phyloP scores from a whole-genome alignment of 1,139 yeast species.

The Blastobotrys serpentis region DNA sequence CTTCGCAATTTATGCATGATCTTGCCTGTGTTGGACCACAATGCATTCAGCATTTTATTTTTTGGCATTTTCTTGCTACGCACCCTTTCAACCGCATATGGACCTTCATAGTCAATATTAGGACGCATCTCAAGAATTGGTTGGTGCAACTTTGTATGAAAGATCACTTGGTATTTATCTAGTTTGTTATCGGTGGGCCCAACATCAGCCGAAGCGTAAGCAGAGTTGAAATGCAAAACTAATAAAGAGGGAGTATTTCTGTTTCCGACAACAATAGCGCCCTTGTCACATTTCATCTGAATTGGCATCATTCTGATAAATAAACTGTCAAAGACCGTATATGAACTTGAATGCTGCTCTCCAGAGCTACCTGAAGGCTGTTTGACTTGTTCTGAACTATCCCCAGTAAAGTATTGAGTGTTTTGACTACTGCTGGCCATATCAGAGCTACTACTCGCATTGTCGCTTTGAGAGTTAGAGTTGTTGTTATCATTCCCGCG shows the following conservation, averaged over 20 bases:
- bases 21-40: not conserved
- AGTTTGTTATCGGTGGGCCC: constrained; percentile 47
- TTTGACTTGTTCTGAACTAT: not conserved
- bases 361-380: not conserved
- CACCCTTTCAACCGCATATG: constrained; percentile 13
- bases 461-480: not conserved
- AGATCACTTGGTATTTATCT: constrained; percentile 55
- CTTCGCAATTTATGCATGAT: not conserved
- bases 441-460: not conserved
- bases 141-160: constrained; percentile 47
- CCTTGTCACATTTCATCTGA: constrained; percentile 56
- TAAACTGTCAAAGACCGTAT: constrained; percentile 26
- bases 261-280: constrained; percentile 79
- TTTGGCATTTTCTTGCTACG: not conserved
- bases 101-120: constrained; percentile 55
- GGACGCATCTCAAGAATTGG: constrained; percentile 64
- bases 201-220: constrained; percentile 62
- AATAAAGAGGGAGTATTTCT: constrained; percentile 69
- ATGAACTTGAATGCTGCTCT: not conserved
- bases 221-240: constrained; percentile 57
- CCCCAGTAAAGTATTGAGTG: constrained; percentile 1
- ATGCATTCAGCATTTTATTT: not conserved
- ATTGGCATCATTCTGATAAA: constrained; percentile 56
- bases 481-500: not conserved
- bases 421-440: not conserved